Evolutionary conservation across 108 stramenopile genomes (phyloP).

Genomic region (Fragilaria radians): DNA sequence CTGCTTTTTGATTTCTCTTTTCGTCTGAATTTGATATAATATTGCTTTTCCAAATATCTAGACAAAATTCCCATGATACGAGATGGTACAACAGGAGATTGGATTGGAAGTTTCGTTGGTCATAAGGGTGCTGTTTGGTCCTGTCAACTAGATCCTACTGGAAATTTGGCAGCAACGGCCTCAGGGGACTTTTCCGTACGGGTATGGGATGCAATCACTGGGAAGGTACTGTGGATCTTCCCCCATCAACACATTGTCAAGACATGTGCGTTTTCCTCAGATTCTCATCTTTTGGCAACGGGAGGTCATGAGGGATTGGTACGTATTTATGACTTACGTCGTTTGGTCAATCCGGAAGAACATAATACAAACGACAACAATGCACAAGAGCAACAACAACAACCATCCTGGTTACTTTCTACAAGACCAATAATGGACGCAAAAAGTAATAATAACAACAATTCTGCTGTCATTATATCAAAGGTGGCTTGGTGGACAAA

Average conservation of each 20-base stretch:
- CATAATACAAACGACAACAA: background rate
- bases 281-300: conserved; percentile 73
- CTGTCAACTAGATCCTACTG: conserved; percentile 81
- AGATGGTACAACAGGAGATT: conserved; percentile 92
- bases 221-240: conserved; percentile 56
- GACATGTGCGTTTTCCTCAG: conserved; percentile 85
- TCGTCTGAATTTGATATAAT: background rate
- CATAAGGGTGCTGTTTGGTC: conserved; percentile 99
- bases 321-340: conserved; percentile 72
- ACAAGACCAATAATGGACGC: conserved; percentile 9
- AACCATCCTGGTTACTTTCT: background rate
- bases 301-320: conserved; percentile 93
- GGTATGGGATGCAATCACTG: conserved; percentile 91
- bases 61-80: conserved; percentile 94
- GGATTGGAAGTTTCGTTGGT: conserved; percentile 97
- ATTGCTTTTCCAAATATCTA: too few species aligned
- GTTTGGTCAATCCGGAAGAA: background rate
- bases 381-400: conserved; percentile 1
- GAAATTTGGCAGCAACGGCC: conserved; percentile 83
- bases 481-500: conserved; percentile 63
- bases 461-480: conserved; percentile 46
- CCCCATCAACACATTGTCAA: conserved; percentile 96
- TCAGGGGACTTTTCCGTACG: conserved; percentile 82
- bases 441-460: background rate
- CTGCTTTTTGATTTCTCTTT: too few species aligned